These are phyloP conservation scores for Striga hermonthica DNA, from an alignment of 305 asterid genomes.

Conservation along the genomic window DNA sequence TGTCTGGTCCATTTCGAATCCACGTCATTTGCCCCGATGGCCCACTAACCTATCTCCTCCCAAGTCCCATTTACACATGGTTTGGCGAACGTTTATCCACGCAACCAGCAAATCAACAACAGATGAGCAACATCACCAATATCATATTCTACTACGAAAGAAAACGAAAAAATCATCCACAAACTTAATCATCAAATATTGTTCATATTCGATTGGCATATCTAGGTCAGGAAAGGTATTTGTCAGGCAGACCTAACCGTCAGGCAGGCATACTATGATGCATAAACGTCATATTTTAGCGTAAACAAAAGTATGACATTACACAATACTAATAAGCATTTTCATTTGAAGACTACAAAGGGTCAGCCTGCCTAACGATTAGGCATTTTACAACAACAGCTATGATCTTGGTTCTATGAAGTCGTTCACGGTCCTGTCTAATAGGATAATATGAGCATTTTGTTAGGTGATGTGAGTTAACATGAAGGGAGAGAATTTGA, in stretches of 20 bases:
- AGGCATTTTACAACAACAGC: too few species aligned
- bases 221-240: too few species aligned
- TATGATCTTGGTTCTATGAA: not conserved
- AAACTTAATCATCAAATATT: not conserved
- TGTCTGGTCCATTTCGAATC: conserved; percentile 84
- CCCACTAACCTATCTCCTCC: conserved; percentile 66
- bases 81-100: conserved; percentile 25
- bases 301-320: too few species aligned
- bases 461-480: conserved; percentile 3
- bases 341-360: too few species aligned
- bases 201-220: too few species aligned
- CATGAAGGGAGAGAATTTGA: not conserved
- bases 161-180: not conserved
- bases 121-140: conserved; percentile 11
- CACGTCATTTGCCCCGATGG: conserved; percentile 96
- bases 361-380: too few species aligned
- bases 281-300: too few species aligned
- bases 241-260: too few species aligned
- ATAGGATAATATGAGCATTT: not conserved
- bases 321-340: too few species aligned
- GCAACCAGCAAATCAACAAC: not conserved
- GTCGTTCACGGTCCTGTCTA: not conserved
- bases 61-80: conserved; percentile 15
- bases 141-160: conserved; percentile 15
- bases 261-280: too few species aligned